These are phyloP conservation scores for Paraphoma chrysanthemicola DNA, from an alignment of 2,329 filamentous ascomycete genomes.

Conservation along the genomic window DNA sequence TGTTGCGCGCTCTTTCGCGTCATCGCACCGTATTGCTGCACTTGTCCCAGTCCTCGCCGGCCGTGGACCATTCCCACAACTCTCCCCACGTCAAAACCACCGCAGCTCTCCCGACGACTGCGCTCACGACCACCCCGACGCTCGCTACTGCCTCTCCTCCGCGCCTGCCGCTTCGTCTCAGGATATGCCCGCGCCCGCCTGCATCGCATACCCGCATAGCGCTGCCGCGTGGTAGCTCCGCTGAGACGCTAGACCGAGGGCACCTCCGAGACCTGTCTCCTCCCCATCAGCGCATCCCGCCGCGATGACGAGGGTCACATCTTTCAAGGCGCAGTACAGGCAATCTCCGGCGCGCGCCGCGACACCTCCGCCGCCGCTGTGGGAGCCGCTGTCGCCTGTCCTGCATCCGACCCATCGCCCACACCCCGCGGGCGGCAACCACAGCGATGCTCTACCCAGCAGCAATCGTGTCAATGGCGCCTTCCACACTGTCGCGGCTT, in stretches of 20 bases:
- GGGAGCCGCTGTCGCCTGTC: constrained; percentile 46
- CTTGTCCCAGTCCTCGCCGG: not conserved
- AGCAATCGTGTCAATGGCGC: constrained; percentile 17
- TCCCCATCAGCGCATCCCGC: constrained; percentile 20
- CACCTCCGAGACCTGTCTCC: constrained; percentile 19
- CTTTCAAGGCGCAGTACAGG: constrained; percentile 44
- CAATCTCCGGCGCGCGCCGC: constrained; percentile 37
- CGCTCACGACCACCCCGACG: constrained; percentile 19
- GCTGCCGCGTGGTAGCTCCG: constrained; percentile 35
- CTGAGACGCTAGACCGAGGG: constrained; percentile 35
- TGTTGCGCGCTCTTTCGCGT: constrained; percentile 6
- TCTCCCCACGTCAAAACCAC: constrained; percentile 15
- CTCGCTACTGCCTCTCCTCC: constrained; percentile 22
- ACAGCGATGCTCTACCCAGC: constrained; percentile 12
- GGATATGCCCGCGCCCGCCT: constrained; percentile 40
- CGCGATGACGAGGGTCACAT: constrained; percentile 38
- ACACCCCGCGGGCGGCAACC: constrained; percentile 31
- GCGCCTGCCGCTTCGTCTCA: constrained; percentile 24
- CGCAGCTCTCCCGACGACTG: constrained; percentile 12
- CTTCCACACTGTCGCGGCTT: not conserved
- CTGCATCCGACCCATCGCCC: constrained; percentile 27
- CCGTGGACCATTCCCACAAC: constrained; percentile 12
- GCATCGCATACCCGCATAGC: constrained; percentile 26
- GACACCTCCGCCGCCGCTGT: constrained; percentile 42
- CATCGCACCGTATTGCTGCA: not conserved